phyloP scores from a whole-genome alignment of 2,329 filamentous ascomycete genomes.

The Helotiales sp. region DNA sequence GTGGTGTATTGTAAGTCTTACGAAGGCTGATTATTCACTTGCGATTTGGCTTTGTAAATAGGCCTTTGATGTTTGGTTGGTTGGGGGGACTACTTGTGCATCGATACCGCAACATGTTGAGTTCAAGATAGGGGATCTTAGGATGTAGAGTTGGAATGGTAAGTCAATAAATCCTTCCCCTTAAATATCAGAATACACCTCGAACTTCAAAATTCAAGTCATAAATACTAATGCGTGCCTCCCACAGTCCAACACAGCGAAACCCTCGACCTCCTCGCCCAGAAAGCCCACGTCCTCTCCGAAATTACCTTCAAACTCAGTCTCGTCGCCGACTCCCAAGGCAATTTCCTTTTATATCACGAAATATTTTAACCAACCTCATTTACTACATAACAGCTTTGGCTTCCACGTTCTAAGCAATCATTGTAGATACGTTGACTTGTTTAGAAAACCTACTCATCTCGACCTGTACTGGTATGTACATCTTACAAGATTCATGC shows the following conservation, averaged over 20 bases:
- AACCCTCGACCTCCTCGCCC: constrained; percentile 80
- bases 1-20: constrained; percentile 89
- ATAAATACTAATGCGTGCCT: neutral
- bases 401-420: no score
- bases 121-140: constrained; percentile 74
- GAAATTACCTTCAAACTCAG: constrained; percentile 87
- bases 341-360: no score
- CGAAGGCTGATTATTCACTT: constrained; percentile 85
- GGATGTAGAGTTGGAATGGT: constrained; percentile 95
- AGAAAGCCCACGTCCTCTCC: constrained; percentile 76
- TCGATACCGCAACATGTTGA: constrained; percentile 76
- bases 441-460: no score
- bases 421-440: no score
- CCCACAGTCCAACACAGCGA: constrained; percentile 79
- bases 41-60: constrained; percentile 92
- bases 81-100: constrained; percentile 91
- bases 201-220: neutral
- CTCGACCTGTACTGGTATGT: no score
- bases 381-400: no score
- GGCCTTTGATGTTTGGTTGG: constrained; percentile 91
- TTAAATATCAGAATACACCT: neutral
- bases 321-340: constrained; percentile 86
- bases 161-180: neutral
- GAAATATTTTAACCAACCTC: no score
- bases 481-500: no score